These are phyloP conservation scores for Dispira parvispora DNA, from an alignment of 192 early-diverging fungal species.

Conservation along the genomic window DNA sequence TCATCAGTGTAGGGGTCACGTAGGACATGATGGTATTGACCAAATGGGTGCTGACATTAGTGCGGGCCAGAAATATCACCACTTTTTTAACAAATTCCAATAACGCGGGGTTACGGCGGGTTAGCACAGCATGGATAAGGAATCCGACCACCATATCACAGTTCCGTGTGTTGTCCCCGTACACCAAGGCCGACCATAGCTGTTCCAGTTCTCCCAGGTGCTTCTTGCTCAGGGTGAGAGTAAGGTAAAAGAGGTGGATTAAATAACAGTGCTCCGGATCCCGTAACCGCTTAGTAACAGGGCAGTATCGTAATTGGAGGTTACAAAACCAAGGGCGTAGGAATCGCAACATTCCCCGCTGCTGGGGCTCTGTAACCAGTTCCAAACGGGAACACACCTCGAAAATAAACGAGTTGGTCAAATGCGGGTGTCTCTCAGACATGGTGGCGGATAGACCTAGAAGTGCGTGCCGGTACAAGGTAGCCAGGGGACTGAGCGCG, in stretches of 20 bases:
- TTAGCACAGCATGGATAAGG: neutral
- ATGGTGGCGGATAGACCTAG: constrained; percentile 44
- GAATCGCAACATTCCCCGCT: constrained; percentile 52
- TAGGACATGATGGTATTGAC: constrained; percentile 6
- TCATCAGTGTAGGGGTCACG: constrained; percentile 1
- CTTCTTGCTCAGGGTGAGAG: constrained; percentile 60
- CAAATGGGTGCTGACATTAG: neutral
- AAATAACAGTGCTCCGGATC: constrained; percentile 33
- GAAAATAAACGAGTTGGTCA: constrained; percentile 52
- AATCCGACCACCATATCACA: constrained; percentile 19
- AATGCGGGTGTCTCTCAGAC: constrained; percentile 40
- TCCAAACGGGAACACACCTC: constrained; percentile 63
- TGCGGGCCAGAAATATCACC: constrained; percentile 10
- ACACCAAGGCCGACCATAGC: constrained; percentile 58
- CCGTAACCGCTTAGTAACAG: constrained; percentile 25
- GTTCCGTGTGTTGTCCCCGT: constrained; percentile 39
- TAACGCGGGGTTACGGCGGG: constrained; percentile 2
- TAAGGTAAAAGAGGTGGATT: constrained; percentile 67
- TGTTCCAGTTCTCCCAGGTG: constrained; percentile 58
- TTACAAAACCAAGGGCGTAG: constrained; percentile 73
- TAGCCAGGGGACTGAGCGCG: constrained; percentile 47
- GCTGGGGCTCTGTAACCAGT: constrained; percentile 31
- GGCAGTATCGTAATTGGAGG: constrained; percentile 33
- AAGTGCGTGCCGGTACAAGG: constrained; percentile 68
- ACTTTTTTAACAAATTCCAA: constrained; percentile 9